These are phyloP conservation scores for Aphanocladium album DNA, from an alignment of 2,329 filamentous ascomycete genomes.

Conservation along the genomic window DNA sequence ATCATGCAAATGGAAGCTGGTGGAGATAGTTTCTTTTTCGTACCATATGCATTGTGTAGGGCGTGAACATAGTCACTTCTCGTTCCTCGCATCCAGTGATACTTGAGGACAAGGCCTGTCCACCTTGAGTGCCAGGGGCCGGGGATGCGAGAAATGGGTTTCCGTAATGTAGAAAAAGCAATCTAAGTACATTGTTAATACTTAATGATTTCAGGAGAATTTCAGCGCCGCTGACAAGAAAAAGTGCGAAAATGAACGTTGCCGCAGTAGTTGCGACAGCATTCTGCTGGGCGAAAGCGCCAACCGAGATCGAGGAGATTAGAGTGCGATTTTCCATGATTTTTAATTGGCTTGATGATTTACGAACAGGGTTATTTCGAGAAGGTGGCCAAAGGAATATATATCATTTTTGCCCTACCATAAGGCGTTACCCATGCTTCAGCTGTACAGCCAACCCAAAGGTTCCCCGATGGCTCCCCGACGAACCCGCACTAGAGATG, in stretches of 20 bases:
- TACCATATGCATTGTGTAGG: slow-evolving; percentile 10
- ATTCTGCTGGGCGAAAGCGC: slow-evolving; percentile 2
- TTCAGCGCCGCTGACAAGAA: not conserved
- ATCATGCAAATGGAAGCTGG: not conserved
- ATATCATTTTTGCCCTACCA: not conserved
- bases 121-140: slow-evolving; percentile 8
- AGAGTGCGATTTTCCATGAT: slow-evolving; percentile 1
- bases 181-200: not conserved
- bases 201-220: too few species aligned
- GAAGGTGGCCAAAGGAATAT: not conserved
- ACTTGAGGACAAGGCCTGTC: slow-evolving; percentile 1
- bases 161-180: not conserved
- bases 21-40: not conserved
- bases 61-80: not conserved
- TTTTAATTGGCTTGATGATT: not conserved
- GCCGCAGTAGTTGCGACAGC: not conserved
- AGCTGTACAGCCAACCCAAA: not conserved
- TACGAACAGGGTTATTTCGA: not conserved
- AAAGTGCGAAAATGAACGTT: not conserved
- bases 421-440: not conserved
- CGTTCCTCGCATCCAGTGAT: slow-evolving; percentile 8
- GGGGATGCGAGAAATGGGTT: slow-evolving; percentile 3
- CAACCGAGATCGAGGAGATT: not conserved
- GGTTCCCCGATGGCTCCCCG: not conserved
- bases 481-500: not conserved